Evolutionary conservation across 2,329 filamentous ascomycete species (phyloP).

Genomic region (Thielaviopsis cerberus): DNA sequence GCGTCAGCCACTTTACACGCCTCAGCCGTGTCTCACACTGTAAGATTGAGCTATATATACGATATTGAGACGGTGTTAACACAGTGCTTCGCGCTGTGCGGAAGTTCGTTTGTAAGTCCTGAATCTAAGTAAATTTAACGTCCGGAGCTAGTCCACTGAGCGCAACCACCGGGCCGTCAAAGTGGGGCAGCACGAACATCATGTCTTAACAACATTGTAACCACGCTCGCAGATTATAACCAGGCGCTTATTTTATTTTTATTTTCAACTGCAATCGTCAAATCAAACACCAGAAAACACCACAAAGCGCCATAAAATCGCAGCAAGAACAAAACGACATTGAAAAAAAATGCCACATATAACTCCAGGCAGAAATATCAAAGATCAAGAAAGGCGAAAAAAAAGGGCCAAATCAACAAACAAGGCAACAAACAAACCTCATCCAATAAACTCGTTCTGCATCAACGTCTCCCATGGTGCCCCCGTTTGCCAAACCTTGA

Average conservation of each 20-base stretch:
- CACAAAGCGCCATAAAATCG: background rate
- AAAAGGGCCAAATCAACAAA: background rate
- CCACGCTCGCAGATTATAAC: background rate
- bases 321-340: background rate
- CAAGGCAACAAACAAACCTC: conserved; percentile 14
- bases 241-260: background rate
- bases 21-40: background rate
- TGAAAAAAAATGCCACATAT: background rate
- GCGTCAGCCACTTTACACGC: conserved; percentile 8
- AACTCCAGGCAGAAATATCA: background rate
- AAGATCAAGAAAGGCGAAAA: background rate
- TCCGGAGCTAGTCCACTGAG: background rate
- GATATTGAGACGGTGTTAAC: background rate
- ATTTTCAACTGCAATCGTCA: background rate
- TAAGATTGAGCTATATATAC: background rate
- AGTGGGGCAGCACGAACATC: background rate
- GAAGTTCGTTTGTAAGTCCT: background rate
- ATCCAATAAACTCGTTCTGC: conserved; percentile 50
- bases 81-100: background rate
- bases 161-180: background rate
- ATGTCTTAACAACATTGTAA: background rate
- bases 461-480: conserved; percentile 51
- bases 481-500: conserved; percentile 49
- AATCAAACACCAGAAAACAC: background rate
- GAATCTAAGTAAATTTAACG: background rate